Evolutionary conservation across 2,329 filamentous ascomycete genomes (phyloP), one percentile per base, ranked within the genome.

Genomic region (Fusarium phyllophilum): DNA sequence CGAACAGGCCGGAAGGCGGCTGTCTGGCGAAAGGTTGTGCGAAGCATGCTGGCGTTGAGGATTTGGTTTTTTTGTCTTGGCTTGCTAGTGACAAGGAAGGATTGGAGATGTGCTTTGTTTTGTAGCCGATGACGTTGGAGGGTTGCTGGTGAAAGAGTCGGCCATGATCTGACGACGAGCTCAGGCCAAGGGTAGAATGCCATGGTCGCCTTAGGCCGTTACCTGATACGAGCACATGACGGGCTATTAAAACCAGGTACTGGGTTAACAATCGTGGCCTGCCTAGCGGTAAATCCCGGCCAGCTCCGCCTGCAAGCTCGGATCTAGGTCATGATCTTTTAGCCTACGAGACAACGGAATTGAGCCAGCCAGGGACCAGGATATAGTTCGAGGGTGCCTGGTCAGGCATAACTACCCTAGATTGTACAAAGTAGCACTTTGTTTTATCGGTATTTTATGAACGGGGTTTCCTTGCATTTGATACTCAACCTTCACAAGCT

Each of bases 1-100:
- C 81, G 84, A 77, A 88, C 84, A 78, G 89, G 87, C 81, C 88
- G 86, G 79, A 87, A 82, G 76, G 86, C 81, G 73, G 86, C 86
- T 78, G 86, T 84, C 83, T 89, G 89, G 82, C 85, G 81, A 79
- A 91, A 82, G 76, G 88, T 84, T 81, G 91, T 90, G 81, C 92
- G 91, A 80, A 93, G 88, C 93, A 95, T 95, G 64, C 64, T 83
- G 80, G 67, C 57, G 67, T 70, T 72, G 62, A 48, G 59, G 60
- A 38, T 62, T 52, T 45, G 44, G 45, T 52, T 38, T 52, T 26
- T 26, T 69, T 38, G 41, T 69, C 48, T 51, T 65, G 55, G n/a
- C 65, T 70, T 70, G 66, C 41, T 49, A n/a, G 66, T 49, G 58
- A 56, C 45, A 52, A 36, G 61, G 56, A 62, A 57, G 38, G 51